Evolutionary conservation across 148 eudicot species (phyloP), one percentile per base, ranked within the genome.

Genomic region (Chenopodium suecicum): DNA sequence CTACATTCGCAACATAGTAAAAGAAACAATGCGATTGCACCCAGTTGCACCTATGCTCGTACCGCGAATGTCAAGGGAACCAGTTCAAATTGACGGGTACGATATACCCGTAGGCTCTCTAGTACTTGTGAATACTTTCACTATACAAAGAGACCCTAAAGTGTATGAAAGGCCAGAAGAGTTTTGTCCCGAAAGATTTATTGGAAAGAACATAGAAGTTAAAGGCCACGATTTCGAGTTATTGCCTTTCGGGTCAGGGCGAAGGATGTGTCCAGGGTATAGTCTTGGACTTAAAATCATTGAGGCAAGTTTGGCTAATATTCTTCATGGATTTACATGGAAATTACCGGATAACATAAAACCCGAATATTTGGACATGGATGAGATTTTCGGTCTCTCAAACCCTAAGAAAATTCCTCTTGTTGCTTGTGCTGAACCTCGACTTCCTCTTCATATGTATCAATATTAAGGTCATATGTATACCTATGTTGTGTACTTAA

Each of bases 251-350:
- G 98, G 99, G 4, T 80, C 99, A 0, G 99, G 99, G 0, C 85
- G 97, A 62, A 90, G 98, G 78, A 96, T 96, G 98, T 96, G 99
- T 84, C 98, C 99, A 0, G 99, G 95, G 0, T 96, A 94, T 63
- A 87, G 86, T 64, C 88, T 96, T 44, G 99, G 97, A 0, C 84
- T 92, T 1, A 96, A 94, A 79, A 87, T 91, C 67, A 89, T 95
- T 60, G 91, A 92, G 60, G 84, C 91, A 3, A 89, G 93, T 78
- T 83, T 96, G 81, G 97, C 98, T 0, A 96, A 96, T 86, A 83
- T 96, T 16, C 27, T 96, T 23, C 99, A 96, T 65, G 99, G 99
- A 22, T 96, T 89, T 75, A 81, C 70, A 2, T 94, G 94, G 99
- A 91, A 72, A 32, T 82, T 94, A 82, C 97, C 98, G 0, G 71